Base-by-base conservation (phyloP, 495 filamentous ascomycete genomes). In the Aspergillus heteromorphus region DNA sequence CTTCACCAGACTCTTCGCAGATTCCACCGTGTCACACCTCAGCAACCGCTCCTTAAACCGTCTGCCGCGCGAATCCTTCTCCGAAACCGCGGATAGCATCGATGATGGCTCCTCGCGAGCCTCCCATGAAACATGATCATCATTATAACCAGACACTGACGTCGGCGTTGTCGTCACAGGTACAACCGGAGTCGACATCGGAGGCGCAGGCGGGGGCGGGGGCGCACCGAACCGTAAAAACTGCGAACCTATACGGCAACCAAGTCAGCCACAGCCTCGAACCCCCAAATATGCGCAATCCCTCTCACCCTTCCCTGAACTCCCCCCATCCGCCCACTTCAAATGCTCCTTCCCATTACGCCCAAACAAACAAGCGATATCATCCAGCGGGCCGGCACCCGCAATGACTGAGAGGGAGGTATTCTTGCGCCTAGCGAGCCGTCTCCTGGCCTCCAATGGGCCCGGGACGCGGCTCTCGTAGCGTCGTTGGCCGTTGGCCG, bases 391-490 rank as follows among this genome's bases (percentile, higher is more conserved):
- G 0, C 62, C 67, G 11, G 53, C 21, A 7, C 62, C 64, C 16
- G 57, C 69, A 19, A 71, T 41, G 5, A 70, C 65, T 27, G 76
- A 73, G 4, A 81, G 48, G 3, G 71, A 75, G 40, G 77, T 73
- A 58, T 79, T 82, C 29, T 73, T 66, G 48, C 81, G 64, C 61
- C 71, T 79, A 6, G 78, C 72, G 51, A 76, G 63, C 36, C 81
- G 71, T 61, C 75, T 73, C 43, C 77, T 71, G n/a, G 80, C 80
- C 64, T 84, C 81, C 63, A 84, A 63, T 47, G 81, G 81, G 1
- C 81, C 81, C n/a, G 81, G 81, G 1, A 78, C 75, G 30, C 70
- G 73, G 65, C 79, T 81, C 53, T 73, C 79, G 73, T 80, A 67
- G 23, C 81, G 75, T 57, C 70, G 63, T 43, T 60, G 54, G 17